Base-by-base conservation (phyloP, 495 filamentous ascomycete genomes). In the Bathelium albidoporum region DNA sequence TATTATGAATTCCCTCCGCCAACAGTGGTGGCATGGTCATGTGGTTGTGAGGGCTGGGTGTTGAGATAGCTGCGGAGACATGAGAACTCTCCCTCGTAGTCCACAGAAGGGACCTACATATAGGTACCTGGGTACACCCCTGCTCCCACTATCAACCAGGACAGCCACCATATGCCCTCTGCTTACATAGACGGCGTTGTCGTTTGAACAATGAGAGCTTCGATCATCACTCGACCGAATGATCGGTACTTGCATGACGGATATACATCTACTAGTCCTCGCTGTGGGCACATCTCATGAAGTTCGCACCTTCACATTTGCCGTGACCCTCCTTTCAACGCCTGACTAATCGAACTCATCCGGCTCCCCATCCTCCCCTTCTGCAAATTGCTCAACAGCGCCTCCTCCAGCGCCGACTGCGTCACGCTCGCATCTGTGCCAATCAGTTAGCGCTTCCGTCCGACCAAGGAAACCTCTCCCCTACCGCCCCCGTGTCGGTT, bases 401-500 rank as follows among this genome's bases (percentile, higher is more conserved):
- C 91, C 68, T 97, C 94, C 72, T 98, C 94, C 55, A 98, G 79
- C 0, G 92, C 93, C 18, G 89, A 93, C 71, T 96, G 91, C 18
- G 93, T 96, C 26, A 98, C 90, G 55, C 91, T 95, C 9, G 93
- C 84, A 78, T 97, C 93, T 92, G 65, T 24, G 26, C 24, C 20
- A 55, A 41, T 14, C 31, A 31, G 34, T 16, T 31, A 44, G n/a
- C 41, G 28, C 24, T 39, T 55, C 49, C 49, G 16, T 55, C 20
- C 24, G 0, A 29, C 20, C 12, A 20, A 29, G 20, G n/a, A n/a
- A 29, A 29, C 20, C 20, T 55, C 20, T 20, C 20, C 24, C 49
- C 20, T 55, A 55, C 49, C 49, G 26, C 49, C 49, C 29, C 49
- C 49, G 49, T 29, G 9, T 24, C 49, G 24, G 49, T 24, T 26